Evolutionary conservation across 495 filamentous ascomycete genomes (phyloP), one percentile per base, ranked within the genome.

Genomic region (Tuber borchii): DNA sequence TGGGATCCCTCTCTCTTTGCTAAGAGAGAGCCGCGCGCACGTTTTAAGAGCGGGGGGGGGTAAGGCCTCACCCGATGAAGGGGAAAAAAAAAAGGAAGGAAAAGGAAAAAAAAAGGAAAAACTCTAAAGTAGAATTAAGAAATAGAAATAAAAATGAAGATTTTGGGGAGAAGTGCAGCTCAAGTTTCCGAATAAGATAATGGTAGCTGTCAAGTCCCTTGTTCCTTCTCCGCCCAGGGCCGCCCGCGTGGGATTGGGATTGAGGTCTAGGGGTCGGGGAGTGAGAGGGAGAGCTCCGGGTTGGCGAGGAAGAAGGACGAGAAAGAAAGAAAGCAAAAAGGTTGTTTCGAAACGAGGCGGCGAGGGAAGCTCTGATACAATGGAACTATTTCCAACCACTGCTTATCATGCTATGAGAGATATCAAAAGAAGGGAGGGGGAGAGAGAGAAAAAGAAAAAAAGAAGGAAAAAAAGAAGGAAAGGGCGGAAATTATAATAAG

Each of bases 1-100:
- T 16, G 46, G 37, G 68, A 34, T 69, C 51, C 37, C 40, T 26
- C 48, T 51, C 73, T 51, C 73, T 61, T 42, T 51, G 51, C 71
- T 78, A 72, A 72, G 77, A 71, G 72, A 70, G 72, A 72, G 74
- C 71, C 48, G 65, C 46, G 61, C 75, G 73, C 70, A 76, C 72
- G 75, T 69, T 77, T 78, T 71, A 44, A 48, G 65, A 68, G 43
- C n/a, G 45, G 40, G 40, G 71, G 34, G 17, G 10, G 2, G n/a
- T n/a, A n/a, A 48, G 34, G 22, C 20, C 34, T 34, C 20, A 40
- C 71, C 26, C 51, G 69, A 51, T 40, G 74, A 61, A 75, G 61
- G 12, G 31, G 9, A 26, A 43, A 74, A 40, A 44, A 44, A 42
- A 61, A 45, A 37, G 39, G n/a, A 48, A 26, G 72, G 43, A 72